phyloP scores from a whole-genome alignment of 2,329 filamentous ascomycete genomes.

The Ophiostoma piceae region DNA sequence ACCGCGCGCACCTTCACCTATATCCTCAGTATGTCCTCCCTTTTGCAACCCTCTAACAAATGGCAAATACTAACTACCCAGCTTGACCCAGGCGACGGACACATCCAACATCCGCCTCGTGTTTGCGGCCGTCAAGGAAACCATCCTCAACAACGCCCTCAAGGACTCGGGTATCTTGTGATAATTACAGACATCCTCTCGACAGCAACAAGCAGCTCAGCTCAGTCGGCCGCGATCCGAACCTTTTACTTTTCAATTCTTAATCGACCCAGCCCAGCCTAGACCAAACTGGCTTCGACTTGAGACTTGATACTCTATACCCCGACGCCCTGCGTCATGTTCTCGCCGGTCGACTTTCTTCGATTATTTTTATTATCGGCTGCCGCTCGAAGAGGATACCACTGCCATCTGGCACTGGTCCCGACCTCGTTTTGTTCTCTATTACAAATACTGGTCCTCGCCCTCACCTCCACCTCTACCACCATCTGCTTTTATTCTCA shows the following conservation, averaged over 20 bases:
- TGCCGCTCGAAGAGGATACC: neutral
- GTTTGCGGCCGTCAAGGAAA: slow-evolving; percentile 97
- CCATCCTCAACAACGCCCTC: slow-evolving; percentile 94
- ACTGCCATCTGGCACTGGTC: neutral
- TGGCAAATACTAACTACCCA: slow-evolving; percentile 36
- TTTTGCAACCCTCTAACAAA: too few relatives aligned
- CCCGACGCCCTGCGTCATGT: neutral
- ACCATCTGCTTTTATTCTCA: neutral
- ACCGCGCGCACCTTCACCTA: slow-evolving; percentile 88
- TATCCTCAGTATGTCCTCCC: slow-evolving; percentile 80
- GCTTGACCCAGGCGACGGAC: slow-evolving; percentile 96
- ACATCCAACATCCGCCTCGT: slow-evolving; percentile 97
- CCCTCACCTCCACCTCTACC: neutral
- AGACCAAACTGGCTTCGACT: neutral
- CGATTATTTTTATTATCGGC: neutral
- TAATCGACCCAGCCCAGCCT: neutral
- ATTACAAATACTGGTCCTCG: neutral
- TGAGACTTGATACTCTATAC: neutral
- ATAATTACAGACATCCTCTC: slow-evolving; percentile 31
- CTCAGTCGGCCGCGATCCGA: too few relatives aligned
- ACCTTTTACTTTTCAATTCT: neutral
- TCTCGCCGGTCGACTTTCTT: neutral
- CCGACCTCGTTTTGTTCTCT: neutral
- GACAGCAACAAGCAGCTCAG: neutral
- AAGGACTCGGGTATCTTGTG: slow-evolving; percentile 95